phyloP scores from a whole-genome alignment of 1,284 basidiomycete genomes.

The Ustilago nuda region DNA sequence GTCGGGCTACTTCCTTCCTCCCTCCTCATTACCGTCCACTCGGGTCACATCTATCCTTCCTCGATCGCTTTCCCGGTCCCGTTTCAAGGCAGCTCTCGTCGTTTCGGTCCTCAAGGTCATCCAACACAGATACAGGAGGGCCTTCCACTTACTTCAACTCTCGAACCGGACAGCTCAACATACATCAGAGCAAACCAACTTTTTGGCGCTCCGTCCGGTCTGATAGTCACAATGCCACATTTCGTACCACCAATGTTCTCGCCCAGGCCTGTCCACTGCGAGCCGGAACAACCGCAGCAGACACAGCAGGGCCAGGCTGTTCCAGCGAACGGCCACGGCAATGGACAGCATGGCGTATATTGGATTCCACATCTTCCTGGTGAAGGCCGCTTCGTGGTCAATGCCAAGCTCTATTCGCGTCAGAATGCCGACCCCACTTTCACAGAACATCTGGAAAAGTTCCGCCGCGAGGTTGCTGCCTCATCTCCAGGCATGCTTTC shows the following conservation, averaged over 20 bases:
- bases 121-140: not conserved
- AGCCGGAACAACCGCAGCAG: slow-evolving; percentile 31
- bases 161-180: not conserved
- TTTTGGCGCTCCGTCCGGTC: not conserved
- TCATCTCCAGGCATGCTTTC: slow-evolving; percentile 64
- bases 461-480: slow-evolving; percentile 58
- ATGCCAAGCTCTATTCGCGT: slow-evolving; percentile 61
- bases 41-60: not conserved
- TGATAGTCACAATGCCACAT: slow-evolving; percentile 41
- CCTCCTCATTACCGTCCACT: not conserved
- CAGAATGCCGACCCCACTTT: slow-evolving; percentile 61
- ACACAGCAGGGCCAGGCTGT: slow-evolving; percentile 14
- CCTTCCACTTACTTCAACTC: not conserved
- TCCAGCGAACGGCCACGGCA: slow-evolving; percentile 3
- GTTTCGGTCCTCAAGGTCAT: not conserved
- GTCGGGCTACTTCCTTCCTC: not conserved
- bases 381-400: slow-evolving; percentile 62
- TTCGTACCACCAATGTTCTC: slow-evolving; percentile 51
- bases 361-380: slow-evolving; percentile 62
- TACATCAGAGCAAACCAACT: not conserved
- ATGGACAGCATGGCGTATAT: slow-evolving; percentile 41
- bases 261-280: slow-evolving; percentile 51
- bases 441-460: slow-evolving; percentile 56
- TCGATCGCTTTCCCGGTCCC: not conserved
- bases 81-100: not conserved